phyloP scores from a whole-genome alignment of 257 asterid species.

The Capsicum baccatum region DNA sequence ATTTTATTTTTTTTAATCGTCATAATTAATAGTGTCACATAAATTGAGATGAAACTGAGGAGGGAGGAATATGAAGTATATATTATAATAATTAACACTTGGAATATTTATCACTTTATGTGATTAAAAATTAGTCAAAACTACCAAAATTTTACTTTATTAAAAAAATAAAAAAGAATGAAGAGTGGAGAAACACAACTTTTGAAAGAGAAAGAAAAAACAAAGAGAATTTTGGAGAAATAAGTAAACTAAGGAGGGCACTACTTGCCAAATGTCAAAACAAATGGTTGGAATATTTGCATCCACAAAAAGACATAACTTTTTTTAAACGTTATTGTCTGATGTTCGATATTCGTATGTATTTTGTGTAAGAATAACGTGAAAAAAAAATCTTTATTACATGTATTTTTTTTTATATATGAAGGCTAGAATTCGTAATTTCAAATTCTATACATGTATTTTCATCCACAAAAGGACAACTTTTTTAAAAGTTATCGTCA shows the following conservation, averaged over 20 bases:
- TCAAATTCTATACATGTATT: no score
- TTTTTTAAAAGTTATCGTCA: no score
- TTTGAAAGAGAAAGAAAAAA: not conserved
- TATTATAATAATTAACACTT: not conserved
- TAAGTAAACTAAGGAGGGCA: slow-evolving; percentile 33
- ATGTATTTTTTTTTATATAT: no score
- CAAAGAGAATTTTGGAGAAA: not conserved
- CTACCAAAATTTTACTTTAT: not conserved
- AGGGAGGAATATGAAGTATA: not conserved
- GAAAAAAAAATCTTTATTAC: no score
- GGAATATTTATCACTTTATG: not conserved
- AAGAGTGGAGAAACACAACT: slow-evolving; percentile 35
- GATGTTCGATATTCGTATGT: not conserved
- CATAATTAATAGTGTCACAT: no score
- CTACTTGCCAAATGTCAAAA: slow-evolving; percentile 31
- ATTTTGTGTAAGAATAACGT: no score
- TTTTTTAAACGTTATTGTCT: not conserved
- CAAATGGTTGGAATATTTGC: slow-evolving; percentile 10
- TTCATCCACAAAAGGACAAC: no score
- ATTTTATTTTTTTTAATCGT: no score
- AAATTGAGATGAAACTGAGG: no score
- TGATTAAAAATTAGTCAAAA: slow-evolving; percentile 27
- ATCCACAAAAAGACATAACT: not conserved
- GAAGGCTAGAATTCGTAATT: no score
- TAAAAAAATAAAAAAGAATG: slow-evolving; percentile 8